Percentiles rank a stretch among this genome's conserved stretches.
Evolutionary conservation across 306 rosid genomes (phyloP).

Genomic region (Arachis stenosperma): DNA sequence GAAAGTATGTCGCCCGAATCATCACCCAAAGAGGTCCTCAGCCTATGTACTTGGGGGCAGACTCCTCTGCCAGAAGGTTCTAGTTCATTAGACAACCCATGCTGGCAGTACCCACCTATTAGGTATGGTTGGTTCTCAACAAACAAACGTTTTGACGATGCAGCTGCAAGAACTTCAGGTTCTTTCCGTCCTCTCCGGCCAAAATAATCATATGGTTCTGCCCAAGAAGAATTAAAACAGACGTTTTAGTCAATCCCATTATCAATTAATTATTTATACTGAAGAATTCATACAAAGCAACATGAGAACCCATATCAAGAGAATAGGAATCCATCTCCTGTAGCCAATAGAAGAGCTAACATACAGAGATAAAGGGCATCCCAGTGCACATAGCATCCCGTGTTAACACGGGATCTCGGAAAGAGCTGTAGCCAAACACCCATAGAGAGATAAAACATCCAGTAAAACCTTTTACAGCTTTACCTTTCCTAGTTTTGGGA

Average conservation of each 20-base stretch:
- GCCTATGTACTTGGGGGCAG: constrained; percentile 68
- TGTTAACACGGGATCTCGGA: too few species aligned
- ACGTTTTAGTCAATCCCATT: constrained; percentile 16
- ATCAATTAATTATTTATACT: neutral
- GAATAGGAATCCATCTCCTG: constrained; percentile 8
- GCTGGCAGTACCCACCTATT: constrained; percentile 88
- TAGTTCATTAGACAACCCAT: constrained; percentile 53
- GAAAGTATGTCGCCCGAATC: constrained; percentile 77
- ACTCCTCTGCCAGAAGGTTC: constrained; percentile 73
- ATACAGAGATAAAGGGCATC: neutral
- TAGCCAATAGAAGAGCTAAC: constrained; percentile 25
- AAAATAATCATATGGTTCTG: constrained; percentile 91
- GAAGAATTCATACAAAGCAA: constrained; percentile 21
- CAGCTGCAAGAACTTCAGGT: constrained; percentile 98
- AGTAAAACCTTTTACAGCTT: constrained; percentile 22
- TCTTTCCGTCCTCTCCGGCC: constrained; percentile 97
- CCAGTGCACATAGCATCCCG: too few species aligned
- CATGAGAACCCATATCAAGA: constrained; percentile 14
- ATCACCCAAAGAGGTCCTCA: constrained; percentile 65
- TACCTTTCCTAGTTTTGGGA: neutral
- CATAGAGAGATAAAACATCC: constrained; percentile 1
- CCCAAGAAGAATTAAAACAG: constrained; percentile 37
- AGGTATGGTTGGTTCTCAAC: constrained; percentile 91
- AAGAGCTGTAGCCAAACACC: too few species aligned
- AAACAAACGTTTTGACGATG: constrained; percentile 87